Percentiles rank a stretch among this genome's conserved stretches.
phyloP scores from a whole-genome alignment of 169 alveolate species.

The Plasmodium adleri region DNA sequence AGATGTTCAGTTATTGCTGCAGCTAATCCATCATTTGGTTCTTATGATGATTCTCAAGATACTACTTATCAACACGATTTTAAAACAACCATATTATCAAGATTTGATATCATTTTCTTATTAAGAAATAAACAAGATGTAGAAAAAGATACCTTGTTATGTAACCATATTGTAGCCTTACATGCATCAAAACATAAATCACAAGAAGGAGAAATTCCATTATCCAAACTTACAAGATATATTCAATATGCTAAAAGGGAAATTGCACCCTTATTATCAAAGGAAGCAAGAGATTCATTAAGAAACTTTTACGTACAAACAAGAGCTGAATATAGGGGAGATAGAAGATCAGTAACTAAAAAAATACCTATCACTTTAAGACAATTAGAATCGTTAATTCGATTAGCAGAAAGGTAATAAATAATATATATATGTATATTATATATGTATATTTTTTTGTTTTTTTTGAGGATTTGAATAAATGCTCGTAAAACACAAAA shows the following conservation, averaged over 20 bases:
- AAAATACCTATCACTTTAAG: constrained; percentile 98
- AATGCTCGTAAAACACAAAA: not conserved
- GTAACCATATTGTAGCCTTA: constrained; percentile 84
- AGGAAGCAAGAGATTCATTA: constrained; percentile 95
- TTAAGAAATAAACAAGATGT: constrained; percentile 96
- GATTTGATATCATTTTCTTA: constrained; percentile 98
- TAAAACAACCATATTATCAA: constrained; percentile 95
- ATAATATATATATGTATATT: not conserved
- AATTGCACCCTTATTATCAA: constrained; percentile 95
- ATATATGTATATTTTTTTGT: not conserved
- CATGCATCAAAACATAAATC: constrained; percentile 80
- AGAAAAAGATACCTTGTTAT: constrained; percentile 91
- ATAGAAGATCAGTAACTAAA: constrained; percentile 86
- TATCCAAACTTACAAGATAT: constrained; percentile 80
- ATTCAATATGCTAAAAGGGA: constrained; percentile 86
- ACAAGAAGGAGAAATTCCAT: constrained; percentile 77
- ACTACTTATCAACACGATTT: constrained; percentile 98
- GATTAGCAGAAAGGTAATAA: constrained; percentile 93
- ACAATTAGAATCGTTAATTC: constrained; percentile 98
- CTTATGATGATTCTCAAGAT: constrained; percentile 96
- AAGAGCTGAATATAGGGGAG: constrained; percentile 89
- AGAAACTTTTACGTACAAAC: constrained; percentile 96
- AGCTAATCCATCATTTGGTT: constrained; percentile 99
- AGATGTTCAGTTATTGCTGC: constrained; percentile 99
- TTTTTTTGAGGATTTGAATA: not conserved